Conservation (phyloP, 768 basidiomycete genomes). For the Lepiota brunneoincarnata region DNA sequence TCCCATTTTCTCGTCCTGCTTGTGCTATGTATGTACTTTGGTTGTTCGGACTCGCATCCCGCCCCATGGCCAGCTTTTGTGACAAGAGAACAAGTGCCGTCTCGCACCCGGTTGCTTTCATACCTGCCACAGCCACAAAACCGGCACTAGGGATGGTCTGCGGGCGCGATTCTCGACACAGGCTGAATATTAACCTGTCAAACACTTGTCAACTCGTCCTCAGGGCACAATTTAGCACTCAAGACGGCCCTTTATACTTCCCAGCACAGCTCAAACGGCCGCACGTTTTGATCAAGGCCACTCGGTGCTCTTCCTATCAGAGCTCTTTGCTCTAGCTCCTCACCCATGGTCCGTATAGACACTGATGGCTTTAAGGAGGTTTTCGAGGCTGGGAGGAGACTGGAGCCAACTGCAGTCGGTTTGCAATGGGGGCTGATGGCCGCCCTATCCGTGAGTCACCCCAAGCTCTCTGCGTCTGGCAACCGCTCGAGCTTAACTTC, state of each 20-base stretch:
- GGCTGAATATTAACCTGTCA: no score
- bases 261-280: no score
- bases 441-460: slow-evolving; percentile 46
- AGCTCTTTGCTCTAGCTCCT: background rate
- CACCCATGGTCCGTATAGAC: slow-evolving; percentile 9
- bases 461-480: background rate
- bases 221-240: no score
- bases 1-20: background rate
- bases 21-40: background rate
- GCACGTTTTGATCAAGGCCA: background rate
- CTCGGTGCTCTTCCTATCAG: background rate
- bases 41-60: background rate
- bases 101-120: no score
- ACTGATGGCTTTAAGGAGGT: slow-evolving; percentile 19
- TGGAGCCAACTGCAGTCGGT: slow-evolving; percentile 60
- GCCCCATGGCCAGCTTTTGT: no score
- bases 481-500: slow-evolving; percentile 50
- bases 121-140: no score
- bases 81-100: no score
- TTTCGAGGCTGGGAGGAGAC: slow-evolving; percentile 34
- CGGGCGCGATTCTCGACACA: no score
- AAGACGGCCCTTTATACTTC: no score
- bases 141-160: no score
- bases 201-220: no score
- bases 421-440: slow-evolving; percentile 59